Evolutionary conservation across 768 basidiomycete species (phyloP), one percentile per base, ranked within the genome.

Genomic region (Chalciporus piperatus): DNA sequence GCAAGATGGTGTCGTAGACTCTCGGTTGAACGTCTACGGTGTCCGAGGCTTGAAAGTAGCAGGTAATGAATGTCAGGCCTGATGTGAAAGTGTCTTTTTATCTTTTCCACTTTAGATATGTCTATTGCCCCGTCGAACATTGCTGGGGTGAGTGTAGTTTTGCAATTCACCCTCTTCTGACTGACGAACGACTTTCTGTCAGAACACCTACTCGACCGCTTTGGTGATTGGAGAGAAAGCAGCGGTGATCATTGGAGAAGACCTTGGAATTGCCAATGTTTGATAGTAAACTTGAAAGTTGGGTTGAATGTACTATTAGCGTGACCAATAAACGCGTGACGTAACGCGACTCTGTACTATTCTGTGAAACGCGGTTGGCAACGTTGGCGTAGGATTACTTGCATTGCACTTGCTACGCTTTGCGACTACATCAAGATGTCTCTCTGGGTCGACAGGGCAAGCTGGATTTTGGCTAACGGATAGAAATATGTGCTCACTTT

Each of bases 1-100:
- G 16, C 49, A 74, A 37, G 78, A 76, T 5, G 85, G 84, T 13
- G 85, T 87, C 4, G 81, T 88, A 8, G 82, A 88, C 58, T 47
- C 76, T 25, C 69, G 69, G n/a, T 66, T 87, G 37, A 82, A 82
- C 54, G 83, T 88, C 12, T 85, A 87, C 54, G 83, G 82, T 0
- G 73, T 80, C 1, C 55, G 70, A 55, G 75, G 75, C 25, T 68
- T 87, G 45, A 84, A 86, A 60, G 76, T 88, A 22, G 82, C 80
- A 41, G 83, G 78, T 74, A 38, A 33, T 67, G 1, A 22, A 13
- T 13, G 30, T 45, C 12, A 17, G 16, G 30, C 22, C 14, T 10
- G 20, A 25, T 7, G 20, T 5, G 22, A 14, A 3, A 4, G 14
- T 16, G 12, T 33, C 14, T 14, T 23, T 43, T 47, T 39, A 39